phyloP scores from a whole-genome alignment of 225 moss, liverwort and hornwort species.

The Polytrichum commune region DNA sequence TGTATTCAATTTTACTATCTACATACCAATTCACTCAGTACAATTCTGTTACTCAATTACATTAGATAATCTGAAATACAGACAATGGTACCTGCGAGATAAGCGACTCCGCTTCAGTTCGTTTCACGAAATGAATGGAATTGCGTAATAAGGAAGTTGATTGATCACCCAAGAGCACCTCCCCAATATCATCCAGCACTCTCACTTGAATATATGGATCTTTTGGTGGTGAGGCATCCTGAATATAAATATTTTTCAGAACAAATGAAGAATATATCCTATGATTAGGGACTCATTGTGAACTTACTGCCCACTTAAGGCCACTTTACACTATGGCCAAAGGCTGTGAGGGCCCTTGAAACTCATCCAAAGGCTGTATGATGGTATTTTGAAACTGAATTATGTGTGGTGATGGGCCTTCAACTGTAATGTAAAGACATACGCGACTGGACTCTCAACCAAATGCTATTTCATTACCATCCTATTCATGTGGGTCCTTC shows the following conservation, averaged over 20 bases:
- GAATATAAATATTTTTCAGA: conserved; percentile 12
- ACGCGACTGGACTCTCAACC: too few relatives aligned
- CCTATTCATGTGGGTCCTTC: too few relatives aligned
- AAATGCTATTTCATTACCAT: too few relatives aligned
- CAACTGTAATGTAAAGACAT: too few relatives aligned
- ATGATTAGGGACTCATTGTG: neutral
- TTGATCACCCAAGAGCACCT: conserved; percentile 91
- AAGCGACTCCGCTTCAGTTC: conserved; percentile 86
- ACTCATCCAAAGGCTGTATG: too few relatives aligned
- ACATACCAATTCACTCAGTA: neutral
- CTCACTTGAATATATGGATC: conserved; percentile 95
- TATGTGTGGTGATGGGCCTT: too few relatives aligned
- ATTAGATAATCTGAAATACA: neutral
- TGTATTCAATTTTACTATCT: too few relatives aligned
- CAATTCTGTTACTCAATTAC: neutral
- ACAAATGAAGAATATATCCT: conserved; percentile 14
- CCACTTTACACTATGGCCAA: too few relatives aligned
- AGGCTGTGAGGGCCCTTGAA: too few relatives aligned
- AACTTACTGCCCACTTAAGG: neutral
- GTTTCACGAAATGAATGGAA: conserved; percentile 92
- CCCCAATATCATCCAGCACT: conserved; percentile 80
- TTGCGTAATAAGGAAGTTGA: conserved; percentile 74
- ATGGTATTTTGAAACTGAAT: too few relatives aligned
- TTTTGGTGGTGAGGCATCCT: conserved; percentile 97
- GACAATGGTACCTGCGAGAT: conserved; percentile 66